Evolutionary conservation across 2,329 filamentous ascomycete species (phyloP).

Genomic region (Fusarium beomiforme): DNA sequence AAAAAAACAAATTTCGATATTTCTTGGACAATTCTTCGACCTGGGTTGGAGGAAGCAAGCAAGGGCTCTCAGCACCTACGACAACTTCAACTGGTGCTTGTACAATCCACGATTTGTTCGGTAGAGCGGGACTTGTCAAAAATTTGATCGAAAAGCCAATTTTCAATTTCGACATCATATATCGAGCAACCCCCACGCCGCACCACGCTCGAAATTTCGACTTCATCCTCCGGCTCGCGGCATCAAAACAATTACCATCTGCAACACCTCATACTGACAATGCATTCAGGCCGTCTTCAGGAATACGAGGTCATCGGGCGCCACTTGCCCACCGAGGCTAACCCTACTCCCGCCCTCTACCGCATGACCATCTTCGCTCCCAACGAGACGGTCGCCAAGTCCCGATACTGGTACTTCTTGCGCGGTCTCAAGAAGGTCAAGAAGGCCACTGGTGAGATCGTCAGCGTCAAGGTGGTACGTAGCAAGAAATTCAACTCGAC

Average conservation of each 20-base stretch:
- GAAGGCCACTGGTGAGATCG: constrained; percentile 99
- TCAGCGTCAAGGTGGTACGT: constrained; percentile 93
- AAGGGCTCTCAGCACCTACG: not conserved
- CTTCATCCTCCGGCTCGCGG: constrained; percentile 11
- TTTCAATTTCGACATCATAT: constrained; percentile 21
- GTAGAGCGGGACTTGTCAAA: not conserved
- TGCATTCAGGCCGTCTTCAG: constrained; percentile 88
- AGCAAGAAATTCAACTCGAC: not conserved
- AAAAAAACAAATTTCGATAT: constrained; percentile 33
- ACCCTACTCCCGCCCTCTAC: constrained; percentile 98
- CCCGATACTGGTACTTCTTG: constrained; percentile 99
- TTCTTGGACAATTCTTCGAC: constrained; percentile 4
- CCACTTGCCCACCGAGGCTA: constrained; percentile 96
- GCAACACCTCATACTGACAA: constrained; percentile 45
- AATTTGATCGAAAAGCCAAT: not conserved
- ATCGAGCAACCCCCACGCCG: constrained; percentile 1
- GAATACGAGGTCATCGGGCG: constrained; percentile 99
- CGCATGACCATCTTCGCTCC: constrained; percentile 99
- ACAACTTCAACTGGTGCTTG: not conserved
- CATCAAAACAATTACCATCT: constrained; percentile 14
- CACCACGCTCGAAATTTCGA: constrained; percentile 12
- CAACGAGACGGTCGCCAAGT: constrained; percentile 98
- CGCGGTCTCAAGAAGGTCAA: constrained; percentile 99
- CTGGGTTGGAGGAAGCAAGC: too few relatives aligned
- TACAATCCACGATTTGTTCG: not conserved